phyloP scores from a whole-genome alignment of 441 rosid species.

The Euphorbia corollata region DNA sequence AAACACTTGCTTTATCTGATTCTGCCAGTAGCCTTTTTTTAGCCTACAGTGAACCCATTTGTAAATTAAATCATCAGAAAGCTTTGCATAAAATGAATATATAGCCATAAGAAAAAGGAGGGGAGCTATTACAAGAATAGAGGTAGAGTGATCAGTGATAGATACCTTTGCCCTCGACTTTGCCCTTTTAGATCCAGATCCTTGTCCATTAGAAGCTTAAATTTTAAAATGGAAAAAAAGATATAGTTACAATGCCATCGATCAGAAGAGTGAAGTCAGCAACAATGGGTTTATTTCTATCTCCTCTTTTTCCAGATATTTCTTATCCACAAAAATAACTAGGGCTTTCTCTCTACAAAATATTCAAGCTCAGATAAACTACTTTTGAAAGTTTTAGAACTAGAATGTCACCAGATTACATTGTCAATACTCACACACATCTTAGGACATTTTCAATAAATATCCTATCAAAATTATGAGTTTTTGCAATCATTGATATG shows the following conservation, averaged over 20 bases:
- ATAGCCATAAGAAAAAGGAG: not conserved
- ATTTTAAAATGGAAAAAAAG: slow-evolving; percentile 7
- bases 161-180: slow-evolving; percentile 57
- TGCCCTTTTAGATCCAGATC: slow-evolving; percentile 50
- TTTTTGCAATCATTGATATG: not conserved
- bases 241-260: slow-evolving; percentile 3
- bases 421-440: not conserved
- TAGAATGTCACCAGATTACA: slow-evolving; percentile 9
- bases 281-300: slow-evolving; percentile 2
- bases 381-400: not conserved
- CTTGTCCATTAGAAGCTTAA: slow-evolving; percentile 61
- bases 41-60: slow-evolving; percentile 39
- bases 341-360: not conserved
- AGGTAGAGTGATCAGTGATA: slow-evolving; percentile 7
- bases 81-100: slow-evolving; percentile 12
- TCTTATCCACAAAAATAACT: not conserved
- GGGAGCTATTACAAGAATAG: slow-evolving; percentile 10
- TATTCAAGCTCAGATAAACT: slow-evolving; percentile 5
- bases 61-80: slow-evolving; percentile 19
- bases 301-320: not conserved
- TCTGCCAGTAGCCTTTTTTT: slow-evolving; percentile 36
- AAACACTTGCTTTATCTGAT: slow-evolving; percentile 31
- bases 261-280: not conserved
- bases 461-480: not conserved
- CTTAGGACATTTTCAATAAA: not conserved